phyloP scores from a whole-genome alignment of 495 filamentous ascomycete genomes.

The Lophiostoma macrostomum region DNA sequence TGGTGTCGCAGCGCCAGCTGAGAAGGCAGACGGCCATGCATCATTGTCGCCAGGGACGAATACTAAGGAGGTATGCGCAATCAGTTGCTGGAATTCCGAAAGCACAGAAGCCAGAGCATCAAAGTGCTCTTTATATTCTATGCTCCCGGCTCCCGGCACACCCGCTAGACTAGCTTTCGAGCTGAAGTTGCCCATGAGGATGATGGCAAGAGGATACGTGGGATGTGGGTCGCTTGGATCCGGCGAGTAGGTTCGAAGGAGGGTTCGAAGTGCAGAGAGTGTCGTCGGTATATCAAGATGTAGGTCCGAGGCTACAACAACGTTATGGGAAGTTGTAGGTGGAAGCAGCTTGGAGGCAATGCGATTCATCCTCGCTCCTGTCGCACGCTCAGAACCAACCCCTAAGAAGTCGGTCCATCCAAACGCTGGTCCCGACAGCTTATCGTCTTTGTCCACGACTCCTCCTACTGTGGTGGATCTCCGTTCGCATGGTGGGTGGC shows the following conservation, averaged over 20 bases:
- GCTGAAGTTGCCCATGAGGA: constrained; percentile 83
- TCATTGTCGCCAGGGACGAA: constrained; percentile 97
- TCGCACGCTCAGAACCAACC: constrained; percentile 82
- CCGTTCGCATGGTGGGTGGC: constrained; percentile 85
- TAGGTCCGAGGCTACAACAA: constrained; percentile 76
- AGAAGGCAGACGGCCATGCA: constrained; percentile 85
- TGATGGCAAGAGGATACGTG: constrained; percentile 70
- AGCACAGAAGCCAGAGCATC: constrained; percentile 78
- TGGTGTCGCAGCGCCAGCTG: constrained; percentile 71
- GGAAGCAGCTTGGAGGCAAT: constrained; percentile 47
- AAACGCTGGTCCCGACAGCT: constrained; percentile 72
- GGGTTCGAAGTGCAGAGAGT: constrained; percentile 70
- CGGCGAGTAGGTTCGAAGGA: constrained; percentile 67
- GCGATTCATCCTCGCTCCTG: constrained; percentile 75
- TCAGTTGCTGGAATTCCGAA: constrained; percentile 78
- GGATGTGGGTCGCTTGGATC: constrained; percentile 48
- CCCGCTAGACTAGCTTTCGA: constrained; percentile 68
- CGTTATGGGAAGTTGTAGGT: constrained; percentile 40
- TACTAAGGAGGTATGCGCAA: constrained; percentile 76
- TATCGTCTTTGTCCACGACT: constrained; percentile 42
- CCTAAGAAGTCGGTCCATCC: constrained; percentile 97
- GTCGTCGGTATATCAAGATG: constrained; percentile 78
- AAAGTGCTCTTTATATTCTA: constrained; percentile 94
- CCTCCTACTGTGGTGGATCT: constrained; percentile 77
- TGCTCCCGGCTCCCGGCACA: constrained; percentile 63